Base-by-base conservation (phyloP, 78 protist genomes). In the Dictyostelium discoideum region DNA sequence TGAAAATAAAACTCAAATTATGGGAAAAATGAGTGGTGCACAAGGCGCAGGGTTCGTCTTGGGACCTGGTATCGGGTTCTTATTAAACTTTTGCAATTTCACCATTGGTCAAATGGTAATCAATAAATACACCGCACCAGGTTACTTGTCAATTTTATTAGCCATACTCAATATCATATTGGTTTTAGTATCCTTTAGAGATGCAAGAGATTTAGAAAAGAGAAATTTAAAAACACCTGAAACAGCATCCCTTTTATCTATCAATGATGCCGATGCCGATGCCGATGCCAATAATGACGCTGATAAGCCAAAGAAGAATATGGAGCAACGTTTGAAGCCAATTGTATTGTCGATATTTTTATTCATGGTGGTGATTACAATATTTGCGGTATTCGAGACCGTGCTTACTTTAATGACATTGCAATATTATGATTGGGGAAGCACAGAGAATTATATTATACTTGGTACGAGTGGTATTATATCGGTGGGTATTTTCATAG, bases 11-110 rank as follows among this genome's bases (percentile, higher is more conserved):
- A 92, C 96, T 1, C 44, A 5, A 67, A 50, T 46, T 4, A 84
- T 92, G 92, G 65, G 85, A 0, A 84, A 69, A 44, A 24, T 92
- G 63, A n/a, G 82, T 40, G 92, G 85, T 1, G 82, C 85, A 13
- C 96, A 92, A 73, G 92, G 85, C 40, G 73, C 40, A 14, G 96
- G 96, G 1, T 92, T 92, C 24, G 83, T 92, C 11, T 60, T 92
- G 26, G 96, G 96, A 18, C 92, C 89, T 3, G 79, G 37, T 20
- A 14, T 85, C 4, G 96, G 96, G 18, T 11, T 57, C 8, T 84
- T 63, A 22, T 37, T 85, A 24, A 14, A 60, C 9, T 69, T 74
- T 11, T 13, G 74, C 26, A 57, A 92, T 18, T 77, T 81, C 24
- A 40, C 29, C 0, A 13, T 82, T 24, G 79, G 79, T 5, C 37